phyloP scores from a whole-genome alignment of 495 filamentous ascomycete genomes.

The Astrothelium subdiscretum region DNA sequence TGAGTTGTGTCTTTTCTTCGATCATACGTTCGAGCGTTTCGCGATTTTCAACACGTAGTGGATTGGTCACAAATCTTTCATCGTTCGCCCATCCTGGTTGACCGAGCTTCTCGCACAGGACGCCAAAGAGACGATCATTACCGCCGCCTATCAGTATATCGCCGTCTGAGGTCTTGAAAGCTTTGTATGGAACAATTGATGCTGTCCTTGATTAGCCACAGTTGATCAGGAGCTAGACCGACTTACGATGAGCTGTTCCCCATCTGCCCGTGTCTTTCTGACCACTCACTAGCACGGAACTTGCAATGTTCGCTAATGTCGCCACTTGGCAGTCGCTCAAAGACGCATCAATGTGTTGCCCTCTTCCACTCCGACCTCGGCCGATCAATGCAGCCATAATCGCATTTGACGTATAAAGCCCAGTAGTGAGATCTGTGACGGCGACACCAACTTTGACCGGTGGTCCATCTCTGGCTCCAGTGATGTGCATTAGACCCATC shows the following conservation, averaged over 20 bases:
- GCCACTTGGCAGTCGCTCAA: constrained; percentile 92
- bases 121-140: constrained; percentile 82
- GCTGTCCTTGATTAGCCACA: constrained; percentile 32
- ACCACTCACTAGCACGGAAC: constrained; percentile 80
- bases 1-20: constrained; percentile 57
- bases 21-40: constrained; percentile 64
- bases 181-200: constrained; percentile 89
- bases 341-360: constrained; percentile 86
- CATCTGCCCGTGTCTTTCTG: constrained; percentile 78
- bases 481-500: constrained; percentile 98
- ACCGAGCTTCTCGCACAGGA: constrained; percentile 68
- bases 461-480: constrained; percentile 71
- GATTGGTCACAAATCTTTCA: constrained; percentile 64
- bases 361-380: constrained; percentile 54
- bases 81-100: constrained; percentile 72
- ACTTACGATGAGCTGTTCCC: constrained; percentile 83
- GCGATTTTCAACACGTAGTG: constrained; percentile 69
- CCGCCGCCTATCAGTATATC: constrained; percentile 88
- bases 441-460: constrained; percentile 97
- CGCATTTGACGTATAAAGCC: constrained; percentile 90
- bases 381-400: constrained; percentile 88
- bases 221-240: constrained; percentile 25
- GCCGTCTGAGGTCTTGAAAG: constrained; percentile 86
- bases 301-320: constrained; percentile 84
- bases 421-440: constrained; percentile 91